Evolutionary conservation across 75 land plant genomes (phyloP), one percentile per base, ranked within the genome.

Genomic region (Adiantum capillusveneris): DNA sequence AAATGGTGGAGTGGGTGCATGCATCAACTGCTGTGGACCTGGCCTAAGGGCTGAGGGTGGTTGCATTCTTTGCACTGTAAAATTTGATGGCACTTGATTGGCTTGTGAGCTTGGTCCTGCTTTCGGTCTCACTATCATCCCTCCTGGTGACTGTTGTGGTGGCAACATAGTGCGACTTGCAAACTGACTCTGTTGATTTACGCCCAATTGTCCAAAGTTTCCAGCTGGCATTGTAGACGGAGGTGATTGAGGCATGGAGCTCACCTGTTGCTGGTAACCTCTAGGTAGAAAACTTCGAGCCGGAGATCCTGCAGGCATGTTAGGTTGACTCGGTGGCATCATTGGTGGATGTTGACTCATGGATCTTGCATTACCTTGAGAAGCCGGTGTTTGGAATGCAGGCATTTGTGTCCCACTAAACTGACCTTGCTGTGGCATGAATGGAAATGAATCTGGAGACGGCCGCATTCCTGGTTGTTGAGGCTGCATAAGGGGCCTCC

Each of bases 171-270:
- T 46, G 2, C 17, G 12, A n/a, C 17, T 2, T 46, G 50, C 5
- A 17, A 46, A 21, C 6, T 6, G 12, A 41, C 14, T n/a, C 9
- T 3, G 37, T 34, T 34, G 37, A 9, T 9, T 34, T 34, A 9
- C 37, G 9, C 7, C 9, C 7, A 34, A 34, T 34, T 34, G 37
- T 3, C 37, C 37, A 34, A 3, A 9, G 37, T 34, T 34, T 34
- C 37, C 37, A 5, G 37, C 37, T 34, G 3, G 37, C 50, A 46
- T 21, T 3, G 28, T 24, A 1, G 25, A 27, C 55, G 3, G 2
- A 24, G 55, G 28, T 53, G 55, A 24, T 3, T 24, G 55, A 25
- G 55, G 28, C 55, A 53, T 53, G 28, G 55, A 25, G 55, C 55
- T 26, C 25, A 53, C 25, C 24, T 53, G 55, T 24, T 53, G 25